Evolutionary conservation across 805 yeast genomes (phyloP).

Genomic region (Barnettozyma salicaria): DNA sequence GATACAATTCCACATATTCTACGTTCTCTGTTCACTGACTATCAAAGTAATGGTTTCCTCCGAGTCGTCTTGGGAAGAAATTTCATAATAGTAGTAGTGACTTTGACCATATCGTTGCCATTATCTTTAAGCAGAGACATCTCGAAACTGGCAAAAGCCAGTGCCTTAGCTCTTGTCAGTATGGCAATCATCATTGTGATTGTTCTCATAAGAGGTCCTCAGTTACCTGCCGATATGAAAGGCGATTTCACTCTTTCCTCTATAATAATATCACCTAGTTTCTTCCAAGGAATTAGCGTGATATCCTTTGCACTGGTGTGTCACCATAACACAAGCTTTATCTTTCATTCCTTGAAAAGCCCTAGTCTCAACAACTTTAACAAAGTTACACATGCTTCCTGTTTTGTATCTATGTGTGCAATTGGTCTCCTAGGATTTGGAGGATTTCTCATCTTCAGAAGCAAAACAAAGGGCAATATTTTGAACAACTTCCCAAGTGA

Average conservation of each 20-base stretch:
- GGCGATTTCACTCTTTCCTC: constrained; percentile 40
- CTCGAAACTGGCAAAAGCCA: constrained; percentile 78
- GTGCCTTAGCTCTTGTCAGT: constrained; percentile 78
- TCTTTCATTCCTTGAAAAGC: constrained; percentile 72
- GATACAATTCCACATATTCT: constrained; percentile 92
- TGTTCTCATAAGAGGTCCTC: constrained; percentile 71
- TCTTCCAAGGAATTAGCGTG: constrained; percentile 90
- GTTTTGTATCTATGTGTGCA: constrained; percentile 72
- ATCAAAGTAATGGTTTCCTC: constrained; percentile 31
- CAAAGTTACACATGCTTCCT: constrained; percentile 75
- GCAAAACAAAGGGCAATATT: constrained; percentile 78
- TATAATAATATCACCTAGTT: constrained; percentile 51
- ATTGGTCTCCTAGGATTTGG: constrained; percentile 73
- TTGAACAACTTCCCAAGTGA: constrained; percentile 78
- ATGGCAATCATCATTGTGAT: constrained; percentile 75
- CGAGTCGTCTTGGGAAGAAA: constrained; percentile 59
- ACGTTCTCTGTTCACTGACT: constrained; percentile 51
- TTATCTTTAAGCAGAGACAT: constrained; percentile 75
- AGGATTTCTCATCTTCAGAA: constrained; percentile 72
- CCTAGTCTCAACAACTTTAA: constrained; percentile 76
- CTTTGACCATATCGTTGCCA: constrained; percentile 74
- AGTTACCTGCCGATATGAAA: constrained; percentile 39
- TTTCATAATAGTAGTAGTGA: constrained; percentile 62
- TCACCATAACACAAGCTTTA: constrained; percentile 89
- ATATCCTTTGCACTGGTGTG: constrained; percentile 94